These are phyloP conservation scores for Hypoxylon sp. DNA, from an alignment of 2,329 filamentous ascomycete species.

Conservation along the genomic window DNA sequence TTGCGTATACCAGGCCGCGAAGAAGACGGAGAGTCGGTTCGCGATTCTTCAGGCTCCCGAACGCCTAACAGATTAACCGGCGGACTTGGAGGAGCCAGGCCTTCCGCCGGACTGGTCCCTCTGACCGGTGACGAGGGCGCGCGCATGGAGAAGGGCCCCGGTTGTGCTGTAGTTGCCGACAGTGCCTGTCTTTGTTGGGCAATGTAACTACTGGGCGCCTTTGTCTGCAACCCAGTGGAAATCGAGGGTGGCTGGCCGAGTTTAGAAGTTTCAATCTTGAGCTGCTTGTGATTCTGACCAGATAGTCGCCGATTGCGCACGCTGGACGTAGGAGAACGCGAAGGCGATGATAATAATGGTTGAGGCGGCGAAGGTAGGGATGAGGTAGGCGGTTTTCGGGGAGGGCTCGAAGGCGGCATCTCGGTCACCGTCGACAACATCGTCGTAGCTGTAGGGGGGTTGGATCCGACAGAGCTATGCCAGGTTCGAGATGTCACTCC, in stretches of 20 bases:
- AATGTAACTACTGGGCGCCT: constrained; percentile 49
- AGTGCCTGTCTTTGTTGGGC: constrained; percentile 55
- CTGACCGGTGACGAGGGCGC: constrained; percentile 48
- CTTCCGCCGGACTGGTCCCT: constrained; percentile 37
- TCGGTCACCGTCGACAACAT: constrained; percentile 78
- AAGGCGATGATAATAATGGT: constrained; percentile 55
- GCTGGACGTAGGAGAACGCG: constrained; percentile 50
- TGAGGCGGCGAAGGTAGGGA: constrained; percentile 59
- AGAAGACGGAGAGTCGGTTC: constrained; percentile 63
- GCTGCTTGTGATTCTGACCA: constrained; percentile 78
- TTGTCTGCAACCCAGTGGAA: constrained; percentile 38
- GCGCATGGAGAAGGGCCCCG: constrained; percentile 46
- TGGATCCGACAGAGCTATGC: constrained; percentile 80
- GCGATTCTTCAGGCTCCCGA: constrained; percentile 51
- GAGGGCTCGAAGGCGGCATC: constrained; percentile 46
- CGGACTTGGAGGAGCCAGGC: constrained; percentile 45
- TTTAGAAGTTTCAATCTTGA: constrained; percentile 83
- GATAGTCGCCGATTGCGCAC: constrained; percentile 83
- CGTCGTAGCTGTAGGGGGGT: constrained; percentile 73
- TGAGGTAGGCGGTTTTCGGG: constrained; percentile 42
- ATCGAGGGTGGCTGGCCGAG: constrained; percentile 42
- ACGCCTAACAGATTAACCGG: constrained; percentile 43
- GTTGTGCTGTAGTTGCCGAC: constrained; percentile 49
- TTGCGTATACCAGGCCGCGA: constrained; percentile 64
- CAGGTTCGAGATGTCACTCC: constrained; percentile 79